A percentile compares a stretch with the other conserved stretches of the same genome.
phyloP scores from a whole-genome alignment of 2,329 filamentous ascomycete species.

The Pyrenophora teres region DNA sequence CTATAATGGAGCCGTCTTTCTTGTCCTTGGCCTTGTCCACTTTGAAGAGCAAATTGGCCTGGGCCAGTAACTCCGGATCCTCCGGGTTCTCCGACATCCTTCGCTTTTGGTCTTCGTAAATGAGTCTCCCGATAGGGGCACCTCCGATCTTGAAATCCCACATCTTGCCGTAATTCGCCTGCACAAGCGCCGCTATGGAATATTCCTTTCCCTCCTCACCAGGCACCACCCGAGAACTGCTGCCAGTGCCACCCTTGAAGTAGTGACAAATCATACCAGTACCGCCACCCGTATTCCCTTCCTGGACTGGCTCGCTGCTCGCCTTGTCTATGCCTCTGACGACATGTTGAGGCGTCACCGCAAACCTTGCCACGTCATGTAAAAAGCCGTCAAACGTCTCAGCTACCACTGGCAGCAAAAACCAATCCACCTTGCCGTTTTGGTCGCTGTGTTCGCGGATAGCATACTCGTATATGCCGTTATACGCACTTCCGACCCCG shows the following conservation, averaged over 20 bases:
- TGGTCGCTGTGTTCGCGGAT: constrained; percentile 52
- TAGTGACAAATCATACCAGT: constrained; percentile 70
- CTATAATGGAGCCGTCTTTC: constrained; percentile 68
- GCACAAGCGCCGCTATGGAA: constrained; percentile 65
- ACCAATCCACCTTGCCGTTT: constrained; percentile 56
- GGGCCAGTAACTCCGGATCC: constrained; percentile 33
- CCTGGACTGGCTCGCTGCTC: constrained; percentile 57
- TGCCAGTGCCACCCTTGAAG: constrained; percentile 71
- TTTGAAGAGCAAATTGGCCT: constrained; percentile 36
- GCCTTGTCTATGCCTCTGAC: constrained; percentile 60
- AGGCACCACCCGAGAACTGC: constrained; percentile 60
- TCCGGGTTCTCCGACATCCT: constrained; percentile 38
- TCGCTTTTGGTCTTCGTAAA: constrained; percentile 54
- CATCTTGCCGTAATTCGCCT: constrained; percentile 67
- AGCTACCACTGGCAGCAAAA: constrained; percentile 61
- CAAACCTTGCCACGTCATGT: constrained; percentile 62
- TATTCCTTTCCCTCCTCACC: constrained; percentile 49
- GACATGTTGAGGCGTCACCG: constrained; percentile 60
- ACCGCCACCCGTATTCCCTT: constrained; percentile 70
- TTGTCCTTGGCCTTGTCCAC: constrained; percentile 50
- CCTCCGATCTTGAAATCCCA: constrained; percentile 63
- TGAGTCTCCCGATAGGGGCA: constrained; percentile 64
- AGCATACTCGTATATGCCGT: constrained; percentile 63
- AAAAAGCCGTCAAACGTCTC: constrained; percentile 69
- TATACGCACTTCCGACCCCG: constrained; percentile 62